Evolutionary conservation across 2,329 filamentous ascomycete species (phyloP).

Genomic region (Coniochaeta ligniaria): DNA sequence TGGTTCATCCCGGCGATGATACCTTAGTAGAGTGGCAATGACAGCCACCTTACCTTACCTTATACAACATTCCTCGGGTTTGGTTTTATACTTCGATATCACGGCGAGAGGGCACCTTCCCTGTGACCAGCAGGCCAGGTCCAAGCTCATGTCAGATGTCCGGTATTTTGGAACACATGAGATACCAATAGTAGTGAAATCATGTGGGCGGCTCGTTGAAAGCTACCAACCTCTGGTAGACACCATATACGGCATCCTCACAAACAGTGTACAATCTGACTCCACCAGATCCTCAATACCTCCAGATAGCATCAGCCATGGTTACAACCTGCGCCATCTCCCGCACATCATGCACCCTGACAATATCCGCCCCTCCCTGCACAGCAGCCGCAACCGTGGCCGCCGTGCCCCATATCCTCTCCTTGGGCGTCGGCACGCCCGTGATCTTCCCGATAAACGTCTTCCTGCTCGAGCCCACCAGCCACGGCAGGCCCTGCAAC

Average conservation of each 20-base stretch:
- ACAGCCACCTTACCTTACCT: no score
- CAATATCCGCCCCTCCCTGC: constrained; percentile 81
- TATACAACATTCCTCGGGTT: no score
- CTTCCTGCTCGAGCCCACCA: constrained; percentile 85
- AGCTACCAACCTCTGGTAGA: neutral
- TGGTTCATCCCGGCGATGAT: no score
- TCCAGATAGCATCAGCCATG: constrained; percentile 92
- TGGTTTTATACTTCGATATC: no score
- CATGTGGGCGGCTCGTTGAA: no score
- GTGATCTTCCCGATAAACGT: constrained; percentile 80
- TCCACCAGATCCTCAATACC: constrained; percentile 25
- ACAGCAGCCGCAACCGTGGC: constrained; percentile 82
- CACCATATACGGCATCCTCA: neutral
- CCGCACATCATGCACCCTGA: constrained; percentile 82
- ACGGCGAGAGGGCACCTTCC: no score
- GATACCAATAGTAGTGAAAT: no score
- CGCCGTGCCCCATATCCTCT: constrained; percentile 79
- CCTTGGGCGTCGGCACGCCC: constrained; percentile 60
- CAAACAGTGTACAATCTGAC: neutral
- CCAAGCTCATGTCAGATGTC: no score
- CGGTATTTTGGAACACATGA: no score
- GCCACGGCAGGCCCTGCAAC: constrained; percentile 70
- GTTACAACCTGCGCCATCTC: constrained; percentile 80
- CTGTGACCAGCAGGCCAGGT: no score
- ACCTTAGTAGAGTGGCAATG: no score